Conservation (phyloP, 805 yeast species). For the Suhomyces sp. region DNA sequence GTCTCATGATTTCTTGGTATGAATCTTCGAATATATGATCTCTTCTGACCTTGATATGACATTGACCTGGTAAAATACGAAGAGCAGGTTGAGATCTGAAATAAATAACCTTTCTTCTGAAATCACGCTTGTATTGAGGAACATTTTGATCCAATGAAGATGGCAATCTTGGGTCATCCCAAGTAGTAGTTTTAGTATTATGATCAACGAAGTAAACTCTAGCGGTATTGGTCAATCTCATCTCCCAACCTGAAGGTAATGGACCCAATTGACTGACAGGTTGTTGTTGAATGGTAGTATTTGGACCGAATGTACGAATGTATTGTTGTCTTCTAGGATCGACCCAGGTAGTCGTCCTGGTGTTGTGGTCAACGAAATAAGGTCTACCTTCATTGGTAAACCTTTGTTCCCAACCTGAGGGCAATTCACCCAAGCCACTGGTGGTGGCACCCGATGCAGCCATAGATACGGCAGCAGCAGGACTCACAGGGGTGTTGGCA, state of each 20-base stretch:
- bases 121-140: slow-evolving; percentile 98
- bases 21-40: slow-evolving; percentile 96
- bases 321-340: slow-evolving; percentile 99
- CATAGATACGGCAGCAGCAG: slow-evolving; percentile 66
- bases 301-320: slow-evolving; percentile 89
- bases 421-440: slow-evolving; percentile 93
- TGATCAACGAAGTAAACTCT: slow-evolving; percentile 98
- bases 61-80: slow-evolving; percentile 96
- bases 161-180: slow-evolving; percentile 99
- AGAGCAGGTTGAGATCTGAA: slow-evolving; percentile 98
- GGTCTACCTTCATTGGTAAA: slow-evolving; percentile 98
- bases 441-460: slow-evolving; percentile 86
- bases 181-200: slow-evolving; percentile 97
- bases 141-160: slow-evolving; percentile 96
- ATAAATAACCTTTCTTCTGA: slow-evolving; percentile 94
- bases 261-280: slow-evolving; percentile 98
- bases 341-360: slow-evolving; percentile 99
- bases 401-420: slow-evolving; percentile 99
- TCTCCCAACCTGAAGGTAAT: slow-evolving; percentile 98
- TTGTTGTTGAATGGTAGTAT: slow-evolving; percentile 93
- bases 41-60: slow-evolving; percentile 96
- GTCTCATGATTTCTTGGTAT: slow-evolving; percentile 98
- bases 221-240: slow-evolving; percentile 98
- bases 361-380: slow-evolving; percentile 96
- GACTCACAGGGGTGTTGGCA: slow-evolving; percentile 53